Conservation (phyloP, 805 yeast species). For the Vanderwaltozyma yarrowii region DNA sequence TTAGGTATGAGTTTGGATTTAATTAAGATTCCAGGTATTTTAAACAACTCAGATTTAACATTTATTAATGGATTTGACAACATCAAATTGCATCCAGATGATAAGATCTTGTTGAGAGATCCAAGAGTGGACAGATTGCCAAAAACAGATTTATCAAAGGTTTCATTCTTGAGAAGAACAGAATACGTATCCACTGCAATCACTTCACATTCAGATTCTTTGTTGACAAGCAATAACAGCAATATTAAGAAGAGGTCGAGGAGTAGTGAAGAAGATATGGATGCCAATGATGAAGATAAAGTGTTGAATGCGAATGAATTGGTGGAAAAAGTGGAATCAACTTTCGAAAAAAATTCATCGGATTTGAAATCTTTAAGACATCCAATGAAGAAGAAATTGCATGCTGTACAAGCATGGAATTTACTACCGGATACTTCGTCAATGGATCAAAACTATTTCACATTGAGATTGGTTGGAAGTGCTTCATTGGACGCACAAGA, state of each 20-base stretch:
- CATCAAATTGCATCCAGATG: constrained; percentile 61
- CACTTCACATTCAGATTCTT: constrained; percentile 27
- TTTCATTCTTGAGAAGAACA: constrained; percentile 85
- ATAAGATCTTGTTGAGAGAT: constrained; percentile 66
- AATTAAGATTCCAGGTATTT: constrained; percentile 51
- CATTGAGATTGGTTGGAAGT: constrained; percentile 50
- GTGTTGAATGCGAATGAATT: constrained; percentile 20
- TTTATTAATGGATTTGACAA: constrained; percentile 33
- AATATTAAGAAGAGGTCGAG: constrained; percentile 12
- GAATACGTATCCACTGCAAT: constrained; percentile 70
- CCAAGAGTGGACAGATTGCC: constrained; percentile 41
- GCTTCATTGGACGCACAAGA: constrained; percentile 34
- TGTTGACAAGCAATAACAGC: not conserved
- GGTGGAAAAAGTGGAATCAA: constrained; percentile 49
- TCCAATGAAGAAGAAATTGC: constrained; percentile 64
- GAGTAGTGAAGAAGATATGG: constrained; percentile 2
- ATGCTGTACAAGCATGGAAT: constrained; percentile 70
- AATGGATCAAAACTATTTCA: constrained; percentile 66
- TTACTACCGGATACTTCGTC: constrained; percentile 85
- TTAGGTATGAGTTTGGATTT: constrained; percentile 74
- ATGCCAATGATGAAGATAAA: constrained; percentile 18
- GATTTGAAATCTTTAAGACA: constrained; percentile 47
- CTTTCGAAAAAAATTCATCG: constrained; percentile 54
- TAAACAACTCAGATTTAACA: constrained; percentile 48
- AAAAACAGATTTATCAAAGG: constrained; percentile 32